Conservation (phyloP, 805 yeast species). For the Ascoidea tarda region DNA sequence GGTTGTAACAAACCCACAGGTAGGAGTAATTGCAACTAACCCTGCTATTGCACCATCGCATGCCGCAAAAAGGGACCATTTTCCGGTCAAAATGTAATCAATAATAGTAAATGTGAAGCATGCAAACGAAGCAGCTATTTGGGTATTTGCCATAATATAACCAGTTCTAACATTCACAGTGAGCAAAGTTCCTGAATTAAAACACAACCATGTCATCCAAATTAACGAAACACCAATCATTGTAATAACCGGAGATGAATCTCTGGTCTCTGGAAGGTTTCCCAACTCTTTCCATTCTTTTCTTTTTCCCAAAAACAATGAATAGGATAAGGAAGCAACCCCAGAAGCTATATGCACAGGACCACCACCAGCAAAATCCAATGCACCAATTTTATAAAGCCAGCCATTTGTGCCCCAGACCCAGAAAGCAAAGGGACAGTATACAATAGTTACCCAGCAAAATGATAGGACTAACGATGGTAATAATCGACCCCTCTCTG, state of each 20-base stretch:
- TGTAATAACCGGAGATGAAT: not conserved
- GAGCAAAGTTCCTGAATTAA: conserved; percentile 82
- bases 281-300: conserved; percentile 48
- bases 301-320: conserved; percentile 71
- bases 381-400: conserved; percentile 85
- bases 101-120: conserved; percentile 85
- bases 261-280: not conserved
- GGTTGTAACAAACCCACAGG: conserved; percentile 79
- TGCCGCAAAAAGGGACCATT: conserved; percentile 89
- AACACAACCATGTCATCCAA: conserved; percentile 95
- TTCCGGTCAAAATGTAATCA: conserved; percentile 77
- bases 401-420: conserved; percentile 90
- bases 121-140: conserved; percentile 79
- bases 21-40: conserved; percentile 92
- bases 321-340: conserved; percentile 76
- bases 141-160: conserved; percentile 86
- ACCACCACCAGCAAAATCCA: conserved; percentile 97
- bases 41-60: conserved; percentile 96
- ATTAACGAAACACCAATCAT: conserved; percentile 24
- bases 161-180: conserved; percentile 75
- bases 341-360: conserved; percentile 92
- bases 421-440: conserved; percentile 94
- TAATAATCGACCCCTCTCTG: conserved; percentile 82
- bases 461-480: conserved; percentile 77
- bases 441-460: conserved; percentile 82